phyloP scores from a whole-genome alignment of 805 yeast species.

The Candida sonorensis region DNA sequence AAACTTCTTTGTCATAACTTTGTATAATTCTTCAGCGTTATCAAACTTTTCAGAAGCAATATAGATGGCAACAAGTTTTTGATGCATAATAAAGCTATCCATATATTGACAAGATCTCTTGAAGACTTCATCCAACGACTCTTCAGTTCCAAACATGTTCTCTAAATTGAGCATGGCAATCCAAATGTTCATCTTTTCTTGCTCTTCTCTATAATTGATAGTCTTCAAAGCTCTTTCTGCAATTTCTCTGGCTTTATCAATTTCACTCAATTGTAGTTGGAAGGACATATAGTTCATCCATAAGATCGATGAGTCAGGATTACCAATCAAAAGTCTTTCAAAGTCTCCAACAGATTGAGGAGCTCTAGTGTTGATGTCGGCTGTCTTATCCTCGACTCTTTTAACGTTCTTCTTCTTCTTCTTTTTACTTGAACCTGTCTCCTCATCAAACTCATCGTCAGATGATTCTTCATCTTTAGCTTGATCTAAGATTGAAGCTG shows the following conservation, averaged over 20 bases:
- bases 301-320: constrained; percentile 85
- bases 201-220: constrained; percentile 85
- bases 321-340: constrained; percentile 85
- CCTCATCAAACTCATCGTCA: constrained; percentile 46
- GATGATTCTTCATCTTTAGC: constrained; percentile 51
- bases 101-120: constrained; percentile 82
- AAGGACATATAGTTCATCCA: constrained; percentile 99
- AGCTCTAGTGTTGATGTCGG: constrained; percentile 71
- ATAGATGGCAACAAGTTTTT: constrained; percentile 69
- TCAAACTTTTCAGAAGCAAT: constrained; percentile 63
- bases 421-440: constrained; percentile 28
- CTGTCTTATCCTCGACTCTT: constrained; percentile 72
- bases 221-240: constrained; percentile 90
- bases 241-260: constrained; percentile 90
- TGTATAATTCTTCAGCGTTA: constrained; percentile 65
- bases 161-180: constrained; percentile 91
- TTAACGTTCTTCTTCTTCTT: constrained; percentile 35
- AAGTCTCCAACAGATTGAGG: constrained; percentile 92
- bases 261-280: constrained; percentile 89
- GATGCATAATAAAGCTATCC: constrained; percentile 82
- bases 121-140: constrained; percentile 72
- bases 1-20: constrained; percentile 68
- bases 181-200: constrained; percentile 92
- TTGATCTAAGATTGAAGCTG: constrained; percentile 82
- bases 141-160: constrained; percentile 85